These are phyloP conservation scores for Pisolithus microcarpus DNA, from an alignment of 768 basidiomycete species.

Conservation along the genomic window DNA sequence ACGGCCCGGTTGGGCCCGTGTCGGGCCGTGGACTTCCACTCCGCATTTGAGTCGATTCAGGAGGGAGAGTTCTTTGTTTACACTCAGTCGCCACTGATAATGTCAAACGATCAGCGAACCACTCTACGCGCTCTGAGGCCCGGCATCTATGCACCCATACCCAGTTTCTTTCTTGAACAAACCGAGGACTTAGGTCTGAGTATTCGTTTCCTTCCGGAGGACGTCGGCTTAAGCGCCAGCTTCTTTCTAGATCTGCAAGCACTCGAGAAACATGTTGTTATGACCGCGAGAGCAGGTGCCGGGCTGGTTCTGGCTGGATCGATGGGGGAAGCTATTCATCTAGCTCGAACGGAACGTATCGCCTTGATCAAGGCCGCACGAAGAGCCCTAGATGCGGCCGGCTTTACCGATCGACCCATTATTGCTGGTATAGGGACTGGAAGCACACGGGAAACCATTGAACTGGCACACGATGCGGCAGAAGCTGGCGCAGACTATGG, in stretches of 20 bases:
- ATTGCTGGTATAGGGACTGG: conserved; percentile 80
- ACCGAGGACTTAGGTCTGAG: conserved; percentile 76
- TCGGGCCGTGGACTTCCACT: background rate
- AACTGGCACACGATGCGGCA: conserved; percentile 70
- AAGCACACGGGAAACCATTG: conserved; percentile 77
- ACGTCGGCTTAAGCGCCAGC: conserved; percentile 4
- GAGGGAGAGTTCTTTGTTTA: background rate
- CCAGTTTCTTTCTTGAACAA: conserved; percentile 70
- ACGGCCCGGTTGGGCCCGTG: background rate
- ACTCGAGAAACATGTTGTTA: conserved; percentile 61
- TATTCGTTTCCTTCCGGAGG: conserved; percentile 15
- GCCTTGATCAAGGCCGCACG: conserved; percentile 61
- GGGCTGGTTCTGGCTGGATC: conserved; percentile 70
- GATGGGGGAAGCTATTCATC: conserved; percentile 81
- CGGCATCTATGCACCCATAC: conserved; percentile 82
- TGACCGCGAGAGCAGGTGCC: conserved; percentile 60
- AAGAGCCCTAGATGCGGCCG: conserved; percentile 61
- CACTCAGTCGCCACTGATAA: conserved; percentile 33
- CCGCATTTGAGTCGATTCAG: background rate
- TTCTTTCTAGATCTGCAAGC: conserved; percentile 46
- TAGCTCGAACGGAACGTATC: conserved; percentile 59
- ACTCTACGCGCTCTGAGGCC: conserved; percentile 53
- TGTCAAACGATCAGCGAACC: conserved; percentile 11
- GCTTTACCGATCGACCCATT: conserved; percentile 52
- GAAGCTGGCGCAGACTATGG: conserved; percentile 79